Conservation (phyloP, 192 early-diverging fungal genomes). For the Gaertneriomyces sp. region DNA sequence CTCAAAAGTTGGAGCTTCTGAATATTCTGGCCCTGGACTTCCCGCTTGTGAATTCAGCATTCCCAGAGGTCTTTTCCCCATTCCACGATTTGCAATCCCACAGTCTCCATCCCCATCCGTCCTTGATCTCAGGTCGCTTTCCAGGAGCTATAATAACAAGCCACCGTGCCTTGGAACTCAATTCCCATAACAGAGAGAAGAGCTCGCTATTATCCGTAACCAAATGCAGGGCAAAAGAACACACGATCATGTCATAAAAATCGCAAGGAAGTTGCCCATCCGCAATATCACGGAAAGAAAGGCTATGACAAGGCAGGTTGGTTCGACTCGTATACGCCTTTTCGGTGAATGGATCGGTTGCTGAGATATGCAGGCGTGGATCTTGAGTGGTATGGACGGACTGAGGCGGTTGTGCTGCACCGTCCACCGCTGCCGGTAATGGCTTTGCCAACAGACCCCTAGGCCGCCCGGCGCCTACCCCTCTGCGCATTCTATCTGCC, state of each 20-base stretch:
- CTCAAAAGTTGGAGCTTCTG: no score
- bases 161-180: conserved; percentile 13
- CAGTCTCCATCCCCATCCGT: conserved; percentile 23
- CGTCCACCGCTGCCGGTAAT: not conserved
- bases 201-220: conserved; percentile 10
- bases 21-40: no score
- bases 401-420: not conserved
- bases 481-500: not conserved
- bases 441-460: not conserved
- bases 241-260: conserved; percentile 11
- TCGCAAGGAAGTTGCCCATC: conserved; percentile 6
- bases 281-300: conserved; percentile 24
- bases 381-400: not conserved
- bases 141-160: conserved; percentile 22
- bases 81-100: conserved; percentile 20
- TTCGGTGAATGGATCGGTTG: conserved; percentile 16
- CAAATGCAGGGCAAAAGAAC: conserved; percentile 23
- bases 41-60: no score
- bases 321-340: conserved; percentile 10
- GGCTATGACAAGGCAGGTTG: conserved; percentile 9
- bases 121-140: conserved; percentile 22
- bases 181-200: conserved; percentile 21
- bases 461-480: not conserved
- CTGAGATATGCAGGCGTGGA: conserved; percentile 1
- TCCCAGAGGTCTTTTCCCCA: not conserved